Base-by-base conservation (phyloP, 179 eudicot species). In the Vitellaria paradoxa region DNA sequence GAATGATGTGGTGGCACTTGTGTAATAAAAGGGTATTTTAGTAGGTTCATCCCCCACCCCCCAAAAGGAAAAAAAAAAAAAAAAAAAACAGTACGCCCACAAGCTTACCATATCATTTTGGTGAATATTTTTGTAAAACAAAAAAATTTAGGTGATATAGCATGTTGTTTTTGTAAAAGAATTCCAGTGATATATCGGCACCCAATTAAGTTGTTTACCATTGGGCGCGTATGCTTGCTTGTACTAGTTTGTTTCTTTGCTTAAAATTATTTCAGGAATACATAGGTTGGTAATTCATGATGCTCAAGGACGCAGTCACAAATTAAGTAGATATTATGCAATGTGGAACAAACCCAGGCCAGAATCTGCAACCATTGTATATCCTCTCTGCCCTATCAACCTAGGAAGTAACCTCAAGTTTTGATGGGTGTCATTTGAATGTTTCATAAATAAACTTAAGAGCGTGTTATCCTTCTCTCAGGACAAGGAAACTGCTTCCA, bases 291-390 rank as follows among this genome's bases (percentile, higher is more conserved):
- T 74, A 1, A 77, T 96, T 80, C 74, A 64, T 76, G 99, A 92
- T 85, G 79, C 87, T 60, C 55, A 79, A 83, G 98, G 96, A 55
- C 72, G 37, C 68, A 82, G 24, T 37, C 90, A 86, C 76, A 82
- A 64, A 74, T 85, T 96, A 65, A 91, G 91, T 81, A 88, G 98
- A 80, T 93, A 93, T 71, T 92, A 89, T 80, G 98, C 99, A 60
- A 92, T 81, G 94, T 93, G 99, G 99, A 81, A 93, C 80, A 81
- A 90, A 80, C 98, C 99, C 63, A 89, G 98, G 80, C 99, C 99
- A 76, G 99, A 96, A 78, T 91, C 98, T 46, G 84, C 86, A 61
- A 92, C 96, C 64, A 86, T 71, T 72, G 99, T 96, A 92, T 45
- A 87, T 78, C 11, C 24, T 40, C 11, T 17, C 7, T 24, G 23